Base-by-base conservation (phyloP, 164 flowering plant species). In the Magnolia kwangsiensis region DNA sequence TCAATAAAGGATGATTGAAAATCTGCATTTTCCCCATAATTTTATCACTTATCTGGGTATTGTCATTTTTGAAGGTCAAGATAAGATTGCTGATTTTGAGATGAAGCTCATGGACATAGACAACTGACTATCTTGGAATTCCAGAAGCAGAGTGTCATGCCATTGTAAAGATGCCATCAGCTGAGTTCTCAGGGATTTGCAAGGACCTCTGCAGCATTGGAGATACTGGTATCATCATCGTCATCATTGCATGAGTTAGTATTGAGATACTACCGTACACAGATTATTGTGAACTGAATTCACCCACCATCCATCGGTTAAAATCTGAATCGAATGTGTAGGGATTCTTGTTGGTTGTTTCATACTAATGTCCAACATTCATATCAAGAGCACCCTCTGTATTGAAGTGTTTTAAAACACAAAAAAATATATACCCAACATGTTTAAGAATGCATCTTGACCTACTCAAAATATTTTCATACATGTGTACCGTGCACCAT, bases 41-140 rank as follows among this genome's bases (percentile, higher is more conserved):
- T 27, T 27, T 27, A 27, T 27, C 29, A 27, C 29, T 27, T 27
- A 27, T 63, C 8, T 68, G 11, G 4, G 7, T 27, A 49, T 37
- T 50, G 8, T 49, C 19, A 21, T 67, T 51, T 51, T 19, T 69
- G 50, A 71, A 90, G 96, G 83, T 7, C 96, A 87, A 81, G 96
- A 91, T 75, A 90, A 90, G 78, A 91, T 91, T n/a, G 79, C 94
- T 0, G 94, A 89, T 83, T 93, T 91, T 82, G 96, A 91, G 84
- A 94, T 94, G 98, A 94, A 91, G 80, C 83, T 94, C 78, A 94
- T 92, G 98, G 95, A 91, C 82, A 92, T 94, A 21, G 98, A 94
- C 72, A 92, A 97, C 66, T n/a, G 97, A 94, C 85, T 97, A 94
- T 80, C 90, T 94, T 29, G 97, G 97, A 24, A 94, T 94, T 67